phyloP scores from a whole-genome alignment of 2,329 filamentous ascomycete genomes.

The Akanthomyces lecanii region DNA sequence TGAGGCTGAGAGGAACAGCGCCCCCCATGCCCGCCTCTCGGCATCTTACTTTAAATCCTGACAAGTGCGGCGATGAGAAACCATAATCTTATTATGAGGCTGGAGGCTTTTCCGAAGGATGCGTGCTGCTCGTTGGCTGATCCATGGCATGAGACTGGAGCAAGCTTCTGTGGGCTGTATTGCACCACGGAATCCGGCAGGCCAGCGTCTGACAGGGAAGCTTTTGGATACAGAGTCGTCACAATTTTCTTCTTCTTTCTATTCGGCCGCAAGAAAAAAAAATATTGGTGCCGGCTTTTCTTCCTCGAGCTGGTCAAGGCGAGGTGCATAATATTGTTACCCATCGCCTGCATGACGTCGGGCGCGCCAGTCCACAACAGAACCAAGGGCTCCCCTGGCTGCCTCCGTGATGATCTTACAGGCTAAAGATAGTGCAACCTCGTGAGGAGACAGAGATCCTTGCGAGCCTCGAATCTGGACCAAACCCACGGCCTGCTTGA shows the following conservation, averaged over 20 bases:
- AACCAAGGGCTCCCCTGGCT: not conserved
- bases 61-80: not conserved
- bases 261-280: not conserved
- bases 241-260: not conserved
- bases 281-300: not conserved
- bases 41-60: not conserved
- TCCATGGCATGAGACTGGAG: not conserved
- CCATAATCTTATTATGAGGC: not conserved
- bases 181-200: not conserved
- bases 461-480: not conserved
- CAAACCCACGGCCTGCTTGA: not conserved
- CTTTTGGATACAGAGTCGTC: not conserved
- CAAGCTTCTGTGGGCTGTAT: not conserved
- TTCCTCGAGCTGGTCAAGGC: not conserved
- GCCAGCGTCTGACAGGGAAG: not conserved
- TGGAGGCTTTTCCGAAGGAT: not conserved
- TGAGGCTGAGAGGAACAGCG: not conserved
- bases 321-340: not conserved
- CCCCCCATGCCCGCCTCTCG: not conserved
- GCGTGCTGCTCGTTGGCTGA: too few species aligned
- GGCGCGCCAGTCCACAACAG: not conserved
- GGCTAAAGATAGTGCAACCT: not conserved
- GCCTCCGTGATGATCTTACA: not conserved
- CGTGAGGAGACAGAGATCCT: not conserved
- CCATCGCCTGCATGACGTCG: not conserved